A percentile compares a stretch with the other conserved stretches of the same genome.
Evolutionary conservation across 2,329 filamentous ascomycete species (phyloP).

Genomic region (Venturiaceae sp.): DNA sequence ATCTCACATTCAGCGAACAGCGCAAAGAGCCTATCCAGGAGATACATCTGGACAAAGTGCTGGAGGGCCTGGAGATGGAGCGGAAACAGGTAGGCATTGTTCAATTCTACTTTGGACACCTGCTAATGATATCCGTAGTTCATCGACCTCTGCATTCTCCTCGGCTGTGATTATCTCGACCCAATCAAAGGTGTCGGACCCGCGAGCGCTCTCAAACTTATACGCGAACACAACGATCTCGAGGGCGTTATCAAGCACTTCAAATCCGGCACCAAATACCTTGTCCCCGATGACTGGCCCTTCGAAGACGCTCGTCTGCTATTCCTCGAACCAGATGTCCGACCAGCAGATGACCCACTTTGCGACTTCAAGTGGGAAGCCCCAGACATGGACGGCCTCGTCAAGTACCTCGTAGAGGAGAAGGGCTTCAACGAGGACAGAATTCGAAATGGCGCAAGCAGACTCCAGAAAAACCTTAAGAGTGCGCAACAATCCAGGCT

Average conservation of each 20-base stretch:
- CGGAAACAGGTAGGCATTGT: slow-evolving; percentile 56
- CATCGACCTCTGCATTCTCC: slow-evolving; percentile 92
- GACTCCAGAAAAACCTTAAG: slow-evolving; percentile 85
- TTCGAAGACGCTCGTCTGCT: slow-evolving; percentile 84
- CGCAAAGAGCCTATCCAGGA: slow-evolving; percentile 96
- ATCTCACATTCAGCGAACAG: slow-evolving; percentile 95
- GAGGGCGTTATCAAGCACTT: slow-evolving; percentile 80
- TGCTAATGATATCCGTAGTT: slow-evolving; percentile 49
- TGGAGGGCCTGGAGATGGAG: slow-evolving; percentile 84
- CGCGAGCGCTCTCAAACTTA: slow-evolving; percentile 83
- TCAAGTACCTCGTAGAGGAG: slow-evolving; percentile 82
- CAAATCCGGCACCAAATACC: slow-evolving; percentile 69
- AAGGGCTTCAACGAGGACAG: slow-evolving; percentile 97
- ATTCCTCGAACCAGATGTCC: slow-evolving; percentile 87
- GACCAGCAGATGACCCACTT: slow-evolving; percentile 67
- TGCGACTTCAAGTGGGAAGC: slow-evolving; percentile 98
- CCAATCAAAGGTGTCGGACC: slow-evolving; percentile 92
- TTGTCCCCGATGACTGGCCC: slow-evolving; percentile 92
- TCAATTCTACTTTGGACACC: not conserved
- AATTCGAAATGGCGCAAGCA: slow-evolving; percentile 67
- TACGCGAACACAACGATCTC: slow-evolving; percentile 80
- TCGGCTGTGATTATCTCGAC: slow-evolving; percentile 96
- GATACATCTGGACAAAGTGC: slow-evolving; percentile 76
- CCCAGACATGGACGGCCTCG: slow-evolving; percentile 80
- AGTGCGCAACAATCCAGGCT: slow-evolving; percentile 80